phyloP scores from a whole-genome alignment of 169 alveolate species.

The Eimeria praecox region DNA sequence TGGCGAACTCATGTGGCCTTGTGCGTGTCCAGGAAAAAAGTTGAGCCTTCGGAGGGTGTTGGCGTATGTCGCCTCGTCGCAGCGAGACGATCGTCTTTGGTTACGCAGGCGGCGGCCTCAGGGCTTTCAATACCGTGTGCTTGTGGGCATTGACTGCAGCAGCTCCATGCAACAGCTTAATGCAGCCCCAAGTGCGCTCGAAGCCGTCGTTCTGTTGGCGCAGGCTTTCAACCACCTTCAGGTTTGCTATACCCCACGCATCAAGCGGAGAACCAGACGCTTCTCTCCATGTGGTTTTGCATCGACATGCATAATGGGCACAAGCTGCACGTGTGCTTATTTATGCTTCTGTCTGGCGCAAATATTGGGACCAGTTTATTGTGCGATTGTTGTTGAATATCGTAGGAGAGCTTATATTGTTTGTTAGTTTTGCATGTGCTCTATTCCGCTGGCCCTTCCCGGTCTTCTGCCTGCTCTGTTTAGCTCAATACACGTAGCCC shows the following conservation, averaged over 20 bases:
- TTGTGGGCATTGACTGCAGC: constrained; percentile 97
- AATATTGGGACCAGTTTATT: background rate
- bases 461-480: background rate
- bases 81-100: constrained; percentile 99
- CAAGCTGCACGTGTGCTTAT: background rate
- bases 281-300: background rate
- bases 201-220: constrained; percentile 89
- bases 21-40: constrained; percentile 93
- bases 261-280: background rate
- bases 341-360: background rate
- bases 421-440: background rate
- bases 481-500: background rate
- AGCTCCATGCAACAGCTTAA: constrained; percentile 94
- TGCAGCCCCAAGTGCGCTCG: constrained; percentile 93
- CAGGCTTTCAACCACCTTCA: constrained; percentile 90
- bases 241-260: background rate
- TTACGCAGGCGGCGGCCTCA: constrained; percentile 98
- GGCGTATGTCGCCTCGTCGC: constrained; percentile 98
- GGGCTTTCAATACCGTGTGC: constrained; percentile 97
- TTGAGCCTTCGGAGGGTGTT: constrained; percentile 97
- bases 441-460: background rate
- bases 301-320: background rate
- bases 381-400: background rate
- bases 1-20: background rate
- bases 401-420: background rate